Conservation (phyloP, 768 basidiomycete genomes). For the Scleroderma citrinum region DNA sequence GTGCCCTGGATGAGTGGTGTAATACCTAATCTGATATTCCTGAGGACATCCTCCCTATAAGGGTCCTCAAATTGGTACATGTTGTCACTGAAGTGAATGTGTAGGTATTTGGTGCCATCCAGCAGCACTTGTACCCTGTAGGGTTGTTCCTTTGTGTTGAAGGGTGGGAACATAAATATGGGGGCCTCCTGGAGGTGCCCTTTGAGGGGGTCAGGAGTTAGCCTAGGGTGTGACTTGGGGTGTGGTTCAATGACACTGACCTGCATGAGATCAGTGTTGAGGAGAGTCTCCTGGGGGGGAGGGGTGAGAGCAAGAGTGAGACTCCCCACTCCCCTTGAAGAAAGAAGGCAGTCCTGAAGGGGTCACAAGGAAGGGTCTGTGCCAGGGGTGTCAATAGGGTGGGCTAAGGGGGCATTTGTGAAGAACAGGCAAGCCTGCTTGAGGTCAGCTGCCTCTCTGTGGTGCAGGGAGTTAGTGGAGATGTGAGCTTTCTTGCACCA, state of each 20-base stretch:
- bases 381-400: neutral
- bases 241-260: too few relatives aligned
- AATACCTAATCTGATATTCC: neutral
- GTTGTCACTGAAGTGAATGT: neutral
- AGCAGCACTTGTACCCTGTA: neutral
- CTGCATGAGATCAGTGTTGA: neutral
- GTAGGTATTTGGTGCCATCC: neutral
- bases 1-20: neutral
- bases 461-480: too few relatives aligned
- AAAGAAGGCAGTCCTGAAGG: neutral
- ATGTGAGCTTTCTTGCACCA: neutral
- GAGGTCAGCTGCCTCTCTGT: neutral
- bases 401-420: neutral
- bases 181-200: too few relatives aligned
- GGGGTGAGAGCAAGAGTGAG: neutral
- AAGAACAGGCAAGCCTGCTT: neutral
- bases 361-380: neutral
- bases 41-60: neutral
- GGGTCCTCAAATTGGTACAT: neutral
- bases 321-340: neutral
- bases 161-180: neutral
- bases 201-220: too few relatives aligned
- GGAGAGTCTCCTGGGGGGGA: neutral
- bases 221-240: neutral
- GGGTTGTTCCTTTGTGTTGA: neutral